Evolutionary conservation across 2,329 filamentous ascomycete species (phyloP), one percentile per base, ranked within the genome.

Genomic region (Hypoxylon sp.): DNA sequence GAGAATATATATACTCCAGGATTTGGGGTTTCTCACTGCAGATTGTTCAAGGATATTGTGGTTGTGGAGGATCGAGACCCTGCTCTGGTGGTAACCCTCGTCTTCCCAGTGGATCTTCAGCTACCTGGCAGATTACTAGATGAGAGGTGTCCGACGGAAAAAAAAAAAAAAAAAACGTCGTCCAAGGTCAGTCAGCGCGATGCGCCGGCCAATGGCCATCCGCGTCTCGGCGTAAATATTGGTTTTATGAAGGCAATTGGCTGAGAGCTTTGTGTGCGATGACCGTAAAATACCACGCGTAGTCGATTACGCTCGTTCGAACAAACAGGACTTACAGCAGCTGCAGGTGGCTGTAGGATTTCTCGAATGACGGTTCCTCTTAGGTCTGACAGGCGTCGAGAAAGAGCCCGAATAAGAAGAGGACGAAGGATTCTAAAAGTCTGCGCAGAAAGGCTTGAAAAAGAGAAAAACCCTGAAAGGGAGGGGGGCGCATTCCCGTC

Each of bases 11-110:
- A 56, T 55, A 55, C 22, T 32, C 24, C 55, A 56, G 55, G 64
- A 48, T 17, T 34, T 24, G 34, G 46, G 32, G 52, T 20, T 56
- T 56, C 49, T 50, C 52, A 56, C 55, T 59, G 37, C 34, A 60
- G 55, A 53, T n/a, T 46, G 54, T 51, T 51, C 58, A 46, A 51
- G 58, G 61, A 54, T 57, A 44, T 47, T 48, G 55, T 59, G 65
- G 62, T 56, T 59, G 53, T 60, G 64, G 55, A 62, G 58, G 64
- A 64, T 64, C 58, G 57, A 67, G 57, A 43, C 57, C 51, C 61
- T 13, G 32, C 13, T 37, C 13, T 55, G 48, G 62, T 4, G 48
- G 46, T 55, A 52, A 65, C 56, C 65, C 64, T 67, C 50, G 60
- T 56, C 48, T 34, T 10, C 8, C 26, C 39, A 56, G 54, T 65